Evolutionary conservation across 2,329 filamentous ascomycete genomes (phyloP).

Genomic region (Annulohypoxylon truncatum): DNA sequence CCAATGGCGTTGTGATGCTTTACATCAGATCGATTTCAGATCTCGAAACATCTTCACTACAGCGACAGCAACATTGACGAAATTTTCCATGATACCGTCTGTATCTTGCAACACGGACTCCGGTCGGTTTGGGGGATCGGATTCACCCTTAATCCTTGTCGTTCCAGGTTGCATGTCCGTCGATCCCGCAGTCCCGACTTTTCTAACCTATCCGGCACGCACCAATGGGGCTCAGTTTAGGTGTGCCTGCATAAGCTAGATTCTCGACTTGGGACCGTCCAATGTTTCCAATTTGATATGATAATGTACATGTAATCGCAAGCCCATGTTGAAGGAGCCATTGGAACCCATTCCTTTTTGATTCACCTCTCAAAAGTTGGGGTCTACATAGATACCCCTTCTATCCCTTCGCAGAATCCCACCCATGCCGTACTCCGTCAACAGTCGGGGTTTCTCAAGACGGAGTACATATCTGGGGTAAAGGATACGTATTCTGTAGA

Average conservation of each 20-base stretch:
- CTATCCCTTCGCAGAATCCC: constrained; percentile 13
- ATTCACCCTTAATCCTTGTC: constrained; percentile 35
- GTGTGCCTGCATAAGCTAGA: constrained; percentile 38
- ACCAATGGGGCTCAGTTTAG: constrained; percentile 27
- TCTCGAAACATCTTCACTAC: constrained; percentile 26
- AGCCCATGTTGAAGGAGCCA: constrained; percentile 18
- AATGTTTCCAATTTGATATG: constrained; percentile 41
- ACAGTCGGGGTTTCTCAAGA: constrained; percentile 7
- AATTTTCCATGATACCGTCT: constrained; percentile 23
- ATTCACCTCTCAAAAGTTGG: constrained; percentile 32
- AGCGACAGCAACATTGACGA: constrained; percentile 33
- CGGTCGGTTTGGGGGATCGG: constrained; percentile 30
- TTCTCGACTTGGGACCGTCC: constrained; percentile 37
- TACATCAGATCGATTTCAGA: neutral
- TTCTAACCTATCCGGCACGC: constrained; percentile 27
- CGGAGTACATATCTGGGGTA: constrained; percentile 3
- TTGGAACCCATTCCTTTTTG: constrained; percentile 12
- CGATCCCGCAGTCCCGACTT: constrained; percentile 38
- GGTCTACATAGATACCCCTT: constrained; percentile 8
- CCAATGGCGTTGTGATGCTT: constrained; percentile 1
- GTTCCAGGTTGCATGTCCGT: constrained; percentile 41
- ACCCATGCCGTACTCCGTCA: constrained; percentile 15
- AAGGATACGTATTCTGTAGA: constrained; percentile 6
- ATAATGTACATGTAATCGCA: constrained; percentile 27
- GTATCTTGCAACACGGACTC: constrained; percentile 33